A percentile compares a stretch with the other conserved stretches of the same genome.
These are phyloP conservation scores for apple (Malus domestica) DNA, from an alignment of 306 rosid genomes.

Conservation along the genomic window DNA sequence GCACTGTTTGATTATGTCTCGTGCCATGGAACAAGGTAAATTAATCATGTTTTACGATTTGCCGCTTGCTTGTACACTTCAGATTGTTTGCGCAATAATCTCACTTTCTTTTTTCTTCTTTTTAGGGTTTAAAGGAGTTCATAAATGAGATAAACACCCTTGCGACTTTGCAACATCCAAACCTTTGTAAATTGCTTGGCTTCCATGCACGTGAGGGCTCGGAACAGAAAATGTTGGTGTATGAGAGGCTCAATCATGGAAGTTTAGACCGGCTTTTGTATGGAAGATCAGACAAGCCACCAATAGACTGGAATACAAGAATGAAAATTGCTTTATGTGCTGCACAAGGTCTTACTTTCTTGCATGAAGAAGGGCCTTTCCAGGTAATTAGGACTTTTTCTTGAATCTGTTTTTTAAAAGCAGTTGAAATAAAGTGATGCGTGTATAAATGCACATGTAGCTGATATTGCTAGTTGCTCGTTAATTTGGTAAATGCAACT, in stretches of 20 bases:
- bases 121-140: constrained; percentile 88
- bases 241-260: constrained; percentile 92
- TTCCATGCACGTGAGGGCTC: constrained; percentile 85
- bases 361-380: constrained; percentile 99
- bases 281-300: constrained; percentile 91
- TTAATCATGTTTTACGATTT: neutral
- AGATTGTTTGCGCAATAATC: constrained; percentile 9
- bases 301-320: constrained; percentile 95
- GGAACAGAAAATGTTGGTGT: constrained; percentile 73
- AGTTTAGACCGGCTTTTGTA: constrained; percentile 74
- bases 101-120: constrained; percentile 1
- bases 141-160: constrained; percentile 67
- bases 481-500: neutral
- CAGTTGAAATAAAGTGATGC: neutral
- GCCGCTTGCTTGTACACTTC: neutral
- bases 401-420: neutral
- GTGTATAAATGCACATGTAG: neutral
- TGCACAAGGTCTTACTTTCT: constrained; percentile 93
- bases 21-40: neutral
- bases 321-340: constrained; percentile 87
- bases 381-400: constrained; percentile 51
- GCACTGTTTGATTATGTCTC: neutral
- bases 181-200: constrained; percentile 92
- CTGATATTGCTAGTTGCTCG: neutral
- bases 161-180: constrained; percentile 86